Base-by-base conservation (phyloP, 108 stramenopile species). In the Nitzschia putrida region DNA sequence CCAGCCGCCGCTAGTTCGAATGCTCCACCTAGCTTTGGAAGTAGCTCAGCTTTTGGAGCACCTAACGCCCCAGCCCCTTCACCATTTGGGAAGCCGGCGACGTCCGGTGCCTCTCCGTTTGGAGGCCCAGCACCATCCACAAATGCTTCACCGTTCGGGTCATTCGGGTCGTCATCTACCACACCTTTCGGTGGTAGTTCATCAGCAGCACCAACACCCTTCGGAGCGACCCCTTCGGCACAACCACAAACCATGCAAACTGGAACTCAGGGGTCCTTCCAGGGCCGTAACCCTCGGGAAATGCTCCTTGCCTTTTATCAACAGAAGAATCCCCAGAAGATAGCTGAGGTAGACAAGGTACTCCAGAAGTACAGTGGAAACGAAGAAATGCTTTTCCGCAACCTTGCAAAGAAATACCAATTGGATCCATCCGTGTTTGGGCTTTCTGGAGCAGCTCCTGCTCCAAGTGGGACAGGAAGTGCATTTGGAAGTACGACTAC, bases 331-430 rank as follows among this genome's bases (percentile, higher is more conserved):
- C 88, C 91, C 9, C 64, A 68, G 20, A 92, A 95, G 71, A 43
- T 95, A 23, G 66, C 51, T 7, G 88, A 95, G 66, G 86, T 92
- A 14, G 94, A 95, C 61, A 88, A 87, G 63, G 52, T 91, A 8
- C 66, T 95, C 53, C 56, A 74, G 8, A 95, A 95, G 71, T 94
- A 94, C 61, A 50, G 73, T 38, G 94, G 94, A 41, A 73, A 88
- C 21, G 91, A 95, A 66, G 90, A 91, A 39, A 74, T 86, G 57
- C 41, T 95, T 72, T 91, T 95, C 59, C 56, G 81, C 20, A 92
- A 92, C 61, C 77, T 95, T 20, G 87, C 90, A 52, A 88, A 90
- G 72, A 93, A 95, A 60, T 95, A 95, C 75, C 77, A 85, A 43
- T 56, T 91, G 7, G 88, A 91, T 75, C 86, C 87, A 45, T 76